Conservation (phyloP, 306 rosid species). For the Quercus parvula region DNA sequence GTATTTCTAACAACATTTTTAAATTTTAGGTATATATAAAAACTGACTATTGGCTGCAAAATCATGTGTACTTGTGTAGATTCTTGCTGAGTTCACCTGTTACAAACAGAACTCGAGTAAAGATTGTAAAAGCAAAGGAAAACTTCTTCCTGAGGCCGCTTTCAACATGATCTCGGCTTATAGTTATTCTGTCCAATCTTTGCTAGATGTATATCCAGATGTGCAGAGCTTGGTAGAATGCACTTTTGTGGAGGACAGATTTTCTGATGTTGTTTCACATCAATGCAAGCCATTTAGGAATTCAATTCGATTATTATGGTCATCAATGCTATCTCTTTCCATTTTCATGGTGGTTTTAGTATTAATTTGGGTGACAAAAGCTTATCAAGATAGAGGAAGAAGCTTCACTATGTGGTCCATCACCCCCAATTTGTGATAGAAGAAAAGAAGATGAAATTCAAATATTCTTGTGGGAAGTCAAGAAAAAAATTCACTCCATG, state of each 20-base stretch:
- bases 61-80: constrained; percentile 14
- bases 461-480: constrained; percentile 2
- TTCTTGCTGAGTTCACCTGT: constrained; percentile 48
- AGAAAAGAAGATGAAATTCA: background rate
- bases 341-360: constrained; percentile 50
- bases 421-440: constrained; percentile 13
- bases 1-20: too few species aligned
- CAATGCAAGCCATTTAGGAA: constrained; percentile 54
- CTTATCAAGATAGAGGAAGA: constrained; percentile 38
- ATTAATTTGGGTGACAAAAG: constrained; percentile 35
- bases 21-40: background rate
- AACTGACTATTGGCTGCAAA: background rate
- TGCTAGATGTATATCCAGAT: constrained; percentile 58
- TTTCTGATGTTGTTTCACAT: constrained; percentile 46
- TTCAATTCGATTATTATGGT: constrained; percentile 44
- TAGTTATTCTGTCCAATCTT: constrained; percentile 50
- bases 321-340: constrained; percentile 52
- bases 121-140: constrained; percentile 44
- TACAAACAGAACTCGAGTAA: constrained; percentile 1
- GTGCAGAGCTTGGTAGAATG: constrained; percentile 54
- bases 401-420: constrained; percentile 25
- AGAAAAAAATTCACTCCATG: constrained; percentile 16
- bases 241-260: constrained; percentile 39
- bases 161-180: constrained; percentile 63
- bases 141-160: constrained; percentile 32